Conservation (phyloP, 352 stramenopile species). For the Pythium brachiatum region DNA sequence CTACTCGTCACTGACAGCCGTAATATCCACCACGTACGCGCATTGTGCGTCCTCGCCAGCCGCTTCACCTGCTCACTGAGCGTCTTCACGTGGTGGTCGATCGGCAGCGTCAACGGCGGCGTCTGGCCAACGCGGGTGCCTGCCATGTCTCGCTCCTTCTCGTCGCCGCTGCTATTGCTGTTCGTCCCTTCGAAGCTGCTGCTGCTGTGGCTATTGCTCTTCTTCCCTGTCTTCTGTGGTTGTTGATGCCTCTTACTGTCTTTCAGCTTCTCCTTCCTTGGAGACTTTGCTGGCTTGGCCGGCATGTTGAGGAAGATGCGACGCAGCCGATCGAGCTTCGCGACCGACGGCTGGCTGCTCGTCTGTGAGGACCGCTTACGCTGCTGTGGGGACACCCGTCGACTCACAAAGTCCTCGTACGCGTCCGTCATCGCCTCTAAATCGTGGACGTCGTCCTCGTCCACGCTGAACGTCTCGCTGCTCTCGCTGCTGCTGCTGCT, state of each 20-base stretch:
- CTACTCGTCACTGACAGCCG: background rate
- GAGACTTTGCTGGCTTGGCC: conserved; percentile 25
- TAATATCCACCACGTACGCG: conserved; percentile 27
- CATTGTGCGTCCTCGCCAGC: conserved; percentile 38
- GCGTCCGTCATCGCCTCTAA: background rate
- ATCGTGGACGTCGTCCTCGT: background rate
- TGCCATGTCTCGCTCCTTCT: conserved; percentile 1
- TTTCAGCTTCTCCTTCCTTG: background rate
- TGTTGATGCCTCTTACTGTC: conserved; percentile 3
- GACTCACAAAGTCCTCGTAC: conserved; percentile 17
- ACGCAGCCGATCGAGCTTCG: conserved; percentile 52
- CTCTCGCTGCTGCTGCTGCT: conserved; percentile 18
- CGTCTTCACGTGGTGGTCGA: conserved; percentile 46
- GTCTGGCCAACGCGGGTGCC: background rate
- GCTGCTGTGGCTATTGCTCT: background rate
- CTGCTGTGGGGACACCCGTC: background rate
- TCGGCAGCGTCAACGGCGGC: conserved; percentile 28
- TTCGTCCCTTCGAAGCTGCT: conserved; percentile 5
- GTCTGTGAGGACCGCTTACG: background rate
- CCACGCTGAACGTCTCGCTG: background rate
- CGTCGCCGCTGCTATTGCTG: conserved; percentile 22
- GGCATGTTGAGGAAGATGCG: conserved; percentile 73
- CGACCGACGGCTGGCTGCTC: conserved; percentile 7
- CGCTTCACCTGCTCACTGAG: conserved; percentile 50
- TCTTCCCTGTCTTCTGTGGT: background rate